Base-by-base conservation (phyloP, 2,329 filamentous ascomycete species). In the Stagonosporopsis tanaceti region DNA sequence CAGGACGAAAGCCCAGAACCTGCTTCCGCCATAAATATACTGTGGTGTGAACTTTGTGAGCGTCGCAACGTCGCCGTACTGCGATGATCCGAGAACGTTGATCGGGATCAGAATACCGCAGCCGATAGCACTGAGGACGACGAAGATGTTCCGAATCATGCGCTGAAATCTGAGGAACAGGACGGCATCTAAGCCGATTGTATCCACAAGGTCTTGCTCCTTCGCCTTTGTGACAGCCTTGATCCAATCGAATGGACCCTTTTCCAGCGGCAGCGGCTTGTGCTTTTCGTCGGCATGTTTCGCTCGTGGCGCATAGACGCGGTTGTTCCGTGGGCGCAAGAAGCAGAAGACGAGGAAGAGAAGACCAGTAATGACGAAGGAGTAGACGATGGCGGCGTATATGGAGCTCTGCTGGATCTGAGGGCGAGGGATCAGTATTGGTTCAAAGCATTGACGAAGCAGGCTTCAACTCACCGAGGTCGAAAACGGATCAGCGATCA, bases 211-310 rank as follows among this genome's bases (percentile, higher is more conserved):
- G 6, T 91, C 85, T 55, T 87, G 81, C 78, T 98, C 95, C 56
- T 85, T 88, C 27, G 91, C 93, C 60, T 82, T 84, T 75, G 91
- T 82, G 41, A 98, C 79, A 0, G 94, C 93, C 20, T 81, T 81
- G 20, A 97, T 73, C 95, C 95, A 98, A 48, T 92, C 88, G 73
- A 96, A 92, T 17, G 93, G 81, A n/a, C 92, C 91, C 71, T 89
- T 95, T 53, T 89, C 91, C 68, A 98, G 84, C 0, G 89, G 87
- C 11, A 93, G 92, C 17, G 94, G 95, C 6, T 92, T 87, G 80
- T 97, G 93, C 76, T 89, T 92, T 66, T 92, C 88, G 76, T 98
- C 94, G 72, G 93, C 92, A 81, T 97, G 89, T 77, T 96, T 97
- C 47, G 95, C 82, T 76, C 96, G 94, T 27, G 95, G 95, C 3